Evolutionary conservation across 257 asterid species (phyloP), one percentile per base, ranked within the genome.

Genomic region (Paraleonurus japonicus): DNA sequence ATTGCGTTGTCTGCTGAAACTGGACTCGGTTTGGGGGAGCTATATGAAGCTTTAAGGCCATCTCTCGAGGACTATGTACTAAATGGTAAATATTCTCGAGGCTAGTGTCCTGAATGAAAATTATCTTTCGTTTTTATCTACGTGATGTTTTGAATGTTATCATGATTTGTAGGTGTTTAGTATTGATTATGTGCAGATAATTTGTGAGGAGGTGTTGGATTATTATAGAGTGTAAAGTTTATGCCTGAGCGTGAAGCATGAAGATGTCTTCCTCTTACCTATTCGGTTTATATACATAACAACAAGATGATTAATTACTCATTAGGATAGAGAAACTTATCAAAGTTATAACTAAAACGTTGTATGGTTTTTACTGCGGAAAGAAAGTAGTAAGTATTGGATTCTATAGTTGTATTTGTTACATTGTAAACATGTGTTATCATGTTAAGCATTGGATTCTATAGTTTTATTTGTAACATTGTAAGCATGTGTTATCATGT

Each of bases 1-100:
- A 80, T 91, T 78, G 88, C 97, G 35, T 59, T 94, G 76, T 91
- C 99, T 81, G 99, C 99, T 76, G 99, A 94, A 84, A 94, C 95
- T 76, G 97, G 96, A 65, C 66, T 90, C 4, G 97, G 98, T 35
- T 85, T 94, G 90, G 76, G 92, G 24, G 95, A 88, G 70, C 88
- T 90, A 72, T 81, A 87, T 81, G 90, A 81, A 73, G 79, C 87
- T 55, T 83, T 94, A 73, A 83, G 84, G 80, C 94, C 96, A 53
- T 57, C 80, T 54, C 96, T 94, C 35, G 95, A 88, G 84, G 92
- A 90, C 47, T 83, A 85, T 72, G 85, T 88, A 63, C 80, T 77
- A 74, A 75, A 74, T 23, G 95, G 96, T 88, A 78, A 79, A 72
- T 41, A 45, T 32, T 55, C 61, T 24, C 76, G n/a, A 15, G 13